A percentile compares a stretch with the other conserved stretches of the same genome.
phyloP scores from a whole-genome alignment of 2,329 filamentous ascomycete species.

The Nemania serpens region DNA sequence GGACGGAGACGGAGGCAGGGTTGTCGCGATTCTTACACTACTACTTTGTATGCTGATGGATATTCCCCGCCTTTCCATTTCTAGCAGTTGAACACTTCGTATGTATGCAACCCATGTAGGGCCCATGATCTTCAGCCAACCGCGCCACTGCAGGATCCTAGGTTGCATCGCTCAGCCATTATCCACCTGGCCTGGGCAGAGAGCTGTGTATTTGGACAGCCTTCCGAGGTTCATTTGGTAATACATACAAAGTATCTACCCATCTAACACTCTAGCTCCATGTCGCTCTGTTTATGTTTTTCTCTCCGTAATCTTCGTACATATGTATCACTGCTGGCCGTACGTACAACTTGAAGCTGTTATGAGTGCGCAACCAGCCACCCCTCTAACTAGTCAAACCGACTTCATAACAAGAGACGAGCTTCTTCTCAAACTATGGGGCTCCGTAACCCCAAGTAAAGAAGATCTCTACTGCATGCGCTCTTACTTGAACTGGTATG shows the following conservation, averaged over 20 bases:
- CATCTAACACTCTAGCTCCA: not conserved
- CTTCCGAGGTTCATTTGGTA: too few species aligned
- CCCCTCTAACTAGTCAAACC: constrained; percentile 13
- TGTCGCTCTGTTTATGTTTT: not conserved
- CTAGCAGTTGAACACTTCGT: not conserved
- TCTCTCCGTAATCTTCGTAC: not conserved
- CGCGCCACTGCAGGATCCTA: constrained; percentile 9
- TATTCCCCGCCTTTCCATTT: constrained; percentile 8
- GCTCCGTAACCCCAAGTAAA: constrained; percentile 11
- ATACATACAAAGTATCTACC: too few species aligned
- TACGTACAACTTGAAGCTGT: not conserved
- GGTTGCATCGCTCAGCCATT: not conserved
- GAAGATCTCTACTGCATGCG: constrained; percentile 22
- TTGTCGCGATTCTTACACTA: not conserved
- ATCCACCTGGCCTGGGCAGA: not conserved
- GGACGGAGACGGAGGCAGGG: not conserved
- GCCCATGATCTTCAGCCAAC: not conserved
- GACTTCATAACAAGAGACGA: constrained; percentile 7
- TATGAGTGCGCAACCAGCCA: constrained; percentile 5
- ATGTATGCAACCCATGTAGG: not conserved
- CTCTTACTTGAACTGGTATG: constrained; percentile 27
- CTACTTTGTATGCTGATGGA: not conserved
- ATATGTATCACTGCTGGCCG: not conserved
- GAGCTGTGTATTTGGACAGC: too few species aligned
- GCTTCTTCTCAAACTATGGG: constrained; percentile 23